These are phyloP conservation scores for Coniosporium tulheliwenetii DNA, from an alignment of 2,329 filamentous ascomycete genomes.

Conservation along the genomic window DNA sequence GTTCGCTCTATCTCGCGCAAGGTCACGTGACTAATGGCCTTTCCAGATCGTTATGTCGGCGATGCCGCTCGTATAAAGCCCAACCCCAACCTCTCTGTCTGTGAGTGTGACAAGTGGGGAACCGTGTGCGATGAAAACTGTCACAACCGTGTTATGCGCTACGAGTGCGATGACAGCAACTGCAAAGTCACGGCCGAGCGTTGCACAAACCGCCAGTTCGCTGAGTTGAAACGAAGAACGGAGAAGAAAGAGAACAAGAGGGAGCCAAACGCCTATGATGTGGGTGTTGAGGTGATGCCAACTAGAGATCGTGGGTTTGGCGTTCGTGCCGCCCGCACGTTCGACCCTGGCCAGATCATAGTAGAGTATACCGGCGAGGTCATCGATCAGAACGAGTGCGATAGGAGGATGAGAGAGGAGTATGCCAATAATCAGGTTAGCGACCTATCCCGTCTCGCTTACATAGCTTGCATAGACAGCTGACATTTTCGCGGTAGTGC, in stretches of 20 bases:
- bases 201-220: constrained; percentile 82
- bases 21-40: neutral
- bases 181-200: constrained; percentile 60
- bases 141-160: constrained; percentile 92
- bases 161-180: constrained; percentile 85
- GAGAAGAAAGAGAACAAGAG: constrained; percentile 25
- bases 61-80: neutral
- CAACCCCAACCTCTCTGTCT: too few relatives aligned
- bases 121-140: constrained; percentile 79
- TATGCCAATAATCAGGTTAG: constrained; percentile 88
- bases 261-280: constrained; percentile 65
- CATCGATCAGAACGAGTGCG: constrained; percentile 86
- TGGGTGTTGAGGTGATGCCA: constrained; percentile 91
- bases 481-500: constrained; percentile 39
- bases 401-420: constrained; percentile 78
- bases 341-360: constrained; percentile 83
- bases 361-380: constrained; percentile 98
- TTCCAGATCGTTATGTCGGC: neutral
- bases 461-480: neutral
- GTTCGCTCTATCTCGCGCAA: constrained; percentile 14
- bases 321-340: constrained; percentile 78
- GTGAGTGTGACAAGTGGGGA: constrained; percentile 23
- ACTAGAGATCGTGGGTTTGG: constrained; percentile 80
- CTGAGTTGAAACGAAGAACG: constrained; percentile 57
- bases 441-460: constrained; percentile 2